phyloP scores from a whole-genome alignment of 2,329 filamentous ascomycete genomes.

The Dactylellina haptotyla region DNA sequence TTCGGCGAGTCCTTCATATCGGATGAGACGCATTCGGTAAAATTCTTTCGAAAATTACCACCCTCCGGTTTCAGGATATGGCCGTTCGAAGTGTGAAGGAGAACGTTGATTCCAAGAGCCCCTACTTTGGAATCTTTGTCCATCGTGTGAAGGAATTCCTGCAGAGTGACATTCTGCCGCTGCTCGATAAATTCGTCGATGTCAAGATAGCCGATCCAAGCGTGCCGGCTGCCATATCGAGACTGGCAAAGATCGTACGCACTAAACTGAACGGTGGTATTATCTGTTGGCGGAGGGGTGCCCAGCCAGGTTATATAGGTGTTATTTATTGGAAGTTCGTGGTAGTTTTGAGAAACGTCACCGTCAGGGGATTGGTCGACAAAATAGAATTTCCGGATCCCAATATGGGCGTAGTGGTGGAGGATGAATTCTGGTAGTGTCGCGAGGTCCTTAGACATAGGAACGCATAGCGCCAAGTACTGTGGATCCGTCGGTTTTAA shows the following conservation, averaged over 20 bases:
- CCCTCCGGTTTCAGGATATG: constrained; percentile 56
- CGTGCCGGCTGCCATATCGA: constrained; percentile 57
- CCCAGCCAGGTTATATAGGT: constrained; percentile 45
- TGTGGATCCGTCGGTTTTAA: constrained; percentile 41
- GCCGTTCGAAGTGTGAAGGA: constrained; percentile 59
- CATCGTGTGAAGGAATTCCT: constrained; percentile 56
- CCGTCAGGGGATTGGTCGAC: constrained; percentile 45
- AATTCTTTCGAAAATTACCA: constrained; percentile 57
- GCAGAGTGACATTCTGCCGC: constrained; percentile 56
- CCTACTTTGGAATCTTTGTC: constrained; percentile 57
- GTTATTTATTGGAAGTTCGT: constrained; percentile 43
- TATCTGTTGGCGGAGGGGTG: constrained; percentile 27
- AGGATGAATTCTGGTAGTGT: constrained; percentile 49
- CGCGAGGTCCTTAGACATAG: constrained; percentile 41
- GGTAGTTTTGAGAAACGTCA: constrained; percentile 31
- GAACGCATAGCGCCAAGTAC: constrained; percentile 44
- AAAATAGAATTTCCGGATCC: constrained; percentile 43
- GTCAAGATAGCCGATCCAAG: constrained; percentile 60
- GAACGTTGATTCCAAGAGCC: constrained; percentile 60
- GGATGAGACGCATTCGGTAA: constrained; percentile 59
- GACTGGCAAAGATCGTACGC: constrained; percentile 56
- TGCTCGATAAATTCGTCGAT: constrained; percentile 60
- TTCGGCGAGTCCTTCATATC: constrained; percentile 57
- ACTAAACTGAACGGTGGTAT: constrained; percentile 41
- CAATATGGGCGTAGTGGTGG: constrained; percentile 41